phyloP scores from a whole-genome alignment of 208 protist genomes.

The Willaertia magna region DNA sequence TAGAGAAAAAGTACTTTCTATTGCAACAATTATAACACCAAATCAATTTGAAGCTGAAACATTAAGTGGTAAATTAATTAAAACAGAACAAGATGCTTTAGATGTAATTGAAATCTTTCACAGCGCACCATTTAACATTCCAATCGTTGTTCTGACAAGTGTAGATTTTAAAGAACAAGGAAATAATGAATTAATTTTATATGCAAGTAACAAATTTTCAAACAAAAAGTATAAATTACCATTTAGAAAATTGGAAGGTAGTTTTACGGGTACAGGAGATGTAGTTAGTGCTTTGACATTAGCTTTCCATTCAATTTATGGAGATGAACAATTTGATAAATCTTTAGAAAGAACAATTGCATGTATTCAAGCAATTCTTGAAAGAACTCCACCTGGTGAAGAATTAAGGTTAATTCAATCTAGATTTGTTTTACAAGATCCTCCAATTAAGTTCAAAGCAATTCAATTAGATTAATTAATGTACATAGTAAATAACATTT shows the following conservation, averaged over 20 bases:
- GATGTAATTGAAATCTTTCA: slow-evolving; percentile 62
- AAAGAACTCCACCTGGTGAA: slow-evolving; percentile 1
- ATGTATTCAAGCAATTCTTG: slow-evolving; percentile 16
- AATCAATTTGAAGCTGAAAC: slow-evolving; percentile 81
- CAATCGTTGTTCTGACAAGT: slow-evolving; percentile 64
- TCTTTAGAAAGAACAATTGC: slow-evolving; percentile 20
- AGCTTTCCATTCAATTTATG: not conserved
- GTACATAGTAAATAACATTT: not conserved
- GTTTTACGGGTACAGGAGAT: slow-evolving; percentile 47
- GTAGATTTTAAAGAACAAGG: not conserved
- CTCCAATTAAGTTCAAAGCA: not conserved
- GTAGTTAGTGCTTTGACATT: slow-evolving; percentile 31
- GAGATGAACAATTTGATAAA: slow-evolving; percentile 9
- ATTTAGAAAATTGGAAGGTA: slow-evolving; percentile 26
- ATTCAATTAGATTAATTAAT: not conserved
- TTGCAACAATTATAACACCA: slow-evolving; percentile 65
- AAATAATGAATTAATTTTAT: not conserved
- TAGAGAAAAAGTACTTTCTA: slow-evolving; percentile 44
- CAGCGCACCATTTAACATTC: slow-evolving; percentile 33
- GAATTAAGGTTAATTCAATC: not conserved
- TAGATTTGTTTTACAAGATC: not conserved
- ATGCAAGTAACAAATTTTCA: not conserved
- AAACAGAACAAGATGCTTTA: slow-evolving; percentile 41
- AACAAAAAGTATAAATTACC: slow-evolving; percentile 23
- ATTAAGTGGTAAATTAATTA: slow-evolving; percentile 49